Conservation (phyloP, 1,284 basidiomycete species). For the Ustilago sp. region DNA sequence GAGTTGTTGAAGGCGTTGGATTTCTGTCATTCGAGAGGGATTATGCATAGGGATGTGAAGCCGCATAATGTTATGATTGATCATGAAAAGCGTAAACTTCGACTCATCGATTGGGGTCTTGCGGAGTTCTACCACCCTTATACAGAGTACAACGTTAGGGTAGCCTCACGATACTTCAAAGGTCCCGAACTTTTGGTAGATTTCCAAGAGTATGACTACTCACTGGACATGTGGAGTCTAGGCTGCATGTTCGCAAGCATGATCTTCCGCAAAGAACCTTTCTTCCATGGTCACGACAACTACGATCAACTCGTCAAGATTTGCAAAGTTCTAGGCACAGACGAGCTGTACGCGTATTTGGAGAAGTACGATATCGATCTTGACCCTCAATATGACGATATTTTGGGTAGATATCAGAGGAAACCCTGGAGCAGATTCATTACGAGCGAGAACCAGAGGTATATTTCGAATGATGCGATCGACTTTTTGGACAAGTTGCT, state of each 20-base stretch:
- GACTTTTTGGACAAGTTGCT: constrained; percentile 96
- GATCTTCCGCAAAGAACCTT: constrained; percentile 99
- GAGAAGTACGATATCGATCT: constrained; percentile 77
- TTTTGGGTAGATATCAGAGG: constrained; percentile 77
- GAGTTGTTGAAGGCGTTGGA: constrained; percentile 97
- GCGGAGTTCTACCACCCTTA: constrained; percentile 99
- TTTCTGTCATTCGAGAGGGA: constrained; percentile 97
- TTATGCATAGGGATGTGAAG: constrained; percentile 99
- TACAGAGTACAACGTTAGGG: constrained; percentile 97
- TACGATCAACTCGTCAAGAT: constrained; percentile 99
- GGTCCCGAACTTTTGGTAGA: constrained; percentile 97
- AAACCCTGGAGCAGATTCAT: constrained; percentile 79
- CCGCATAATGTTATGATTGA: constrained; percentile 99
- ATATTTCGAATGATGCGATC: constrained; percentile 81
- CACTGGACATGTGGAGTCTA: constrained; percentile 93
- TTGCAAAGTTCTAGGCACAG: constrained; percentile 95
- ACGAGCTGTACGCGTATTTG: constrained; percentile 82
- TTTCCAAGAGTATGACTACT: constrained; percentile 96
- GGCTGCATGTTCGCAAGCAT: constrained; percentile 87
- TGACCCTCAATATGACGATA: constrained; percentile 69
- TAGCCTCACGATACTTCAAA: constrained; percentile 97
- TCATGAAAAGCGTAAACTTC: constrained; percentile 92
- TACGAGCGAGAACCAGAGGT: constrained; percentile 86
- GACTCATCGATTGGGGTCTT: constrained; percentile 98
- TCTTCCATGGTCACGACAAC: constrained; percentile 99